These are phyloP conservation scores for Acanthamoeba castellanii DNA, from an alignment of 208 protist species.

Conservation along the genomic window DNA sequence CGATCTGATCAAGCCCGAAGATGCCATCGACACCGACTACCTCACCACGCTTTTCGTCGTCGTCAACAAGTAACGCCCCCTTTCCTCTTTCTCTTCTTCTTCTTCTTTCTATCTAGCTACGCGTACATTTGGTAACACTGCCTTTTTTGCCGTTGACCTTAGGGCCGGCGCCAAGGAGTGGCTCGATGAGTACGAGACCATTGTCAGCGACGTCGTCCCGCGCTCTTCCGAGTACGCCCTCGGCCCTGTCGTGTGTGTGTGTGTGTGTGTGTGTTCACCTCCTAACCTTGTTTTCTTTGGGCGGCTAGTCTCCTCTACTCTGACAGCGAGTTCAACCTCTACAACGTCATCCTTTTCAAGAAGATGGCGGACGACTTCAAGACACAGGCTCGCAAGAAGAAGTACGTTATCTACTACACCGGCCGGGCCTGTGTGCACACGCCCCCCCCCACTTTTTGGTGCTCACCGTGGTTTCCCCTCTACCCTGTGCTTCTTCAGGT, in stretches of 20 bases:
- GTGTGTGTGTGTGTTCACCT: neutral
- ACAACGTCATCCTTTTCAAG: conserved; percentile 84
- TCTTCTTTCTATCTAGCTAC: neutral
- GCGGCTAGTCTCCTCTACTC: neutral
- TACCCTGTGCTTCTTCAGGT: conserved; percentile 17
- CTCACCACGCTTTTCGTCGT: conserved; percentile 87
- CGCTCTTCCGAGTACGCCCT: conserved; percentile 77
- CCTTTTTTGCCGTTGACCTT: neutral
- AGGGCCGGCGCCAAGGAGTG: conserved; percentile 82
- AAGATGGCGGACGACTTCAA: conserved; percentile 85
- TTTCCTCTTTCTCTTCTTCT: neutral
- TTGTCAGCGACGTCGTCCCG: conserved; percentile 83
- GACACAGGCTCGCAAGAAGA: conserved; percentile 75
- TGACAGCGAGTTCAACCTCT: conserved; percentile 65
- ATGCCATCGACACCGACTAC: conserved; percentile 83
- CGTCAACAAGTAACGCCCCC: conserved; percentile 78
- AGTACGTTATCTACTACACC: conserved; percentile 63
- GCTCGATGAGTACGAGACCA: conserved; percentile 79
- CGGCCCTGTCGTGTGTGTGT: neutral
- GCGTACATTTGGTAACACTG: neutral
- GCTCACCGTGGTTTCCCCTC: too few relatives aligned
- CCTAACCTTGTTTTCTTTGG: neutral
- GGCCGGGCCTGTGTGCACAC: too few relatives aligned
- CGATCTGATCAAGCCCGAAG: conserved; percentile 79
- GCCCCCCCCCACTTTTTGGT: too few relatives aligned